Base-by-base conservation (phyloP, 2,329 filamentous ascomycete species). In the Paracorniculantispora psalliotae region DNA sequence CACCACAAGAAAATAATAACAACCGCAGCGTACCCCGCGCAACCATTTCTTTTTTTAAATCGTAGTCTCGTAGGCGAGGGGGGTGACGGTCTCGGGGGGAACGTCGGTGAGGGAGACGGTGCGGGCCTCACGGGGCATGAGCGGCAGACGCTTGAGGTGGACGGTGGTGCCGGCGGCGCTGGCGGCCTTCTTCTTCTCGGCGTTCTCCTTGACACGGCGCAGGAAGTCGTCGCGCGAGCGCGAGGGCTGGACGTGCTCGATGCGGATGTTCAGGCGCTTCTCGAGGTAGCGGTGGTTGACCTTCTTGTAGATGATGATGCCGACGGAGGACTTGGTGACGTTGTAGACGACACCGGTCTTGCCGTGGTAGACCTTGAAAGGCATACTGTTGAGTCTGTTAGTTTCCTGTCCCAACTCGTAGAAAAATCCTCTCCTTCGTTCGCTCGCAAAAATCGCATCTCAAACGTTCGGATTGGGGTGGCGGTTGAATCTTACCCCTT, bases 231-330 rank as follows among this genome's bases (percentile, higher is more conserved):
- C 93, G 76, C 94, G 87, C 73, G 93, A 97, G 78, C 94, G 90
- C 70, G 93, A 97, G 76, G 90, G 90, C 74, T 82, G 81, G 81
- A 99, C 86, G 88, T 99, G 94, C 89, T 99, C 94, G 80, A 97
- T 81, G 77, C 94, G 91, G 82, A 99, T 85, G 88, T 96, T 97
- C 84, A 99, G 88, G 79, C 94, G 93, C 92, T 99, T 99, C 90
- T 99, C 94, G 78, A 99, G 85, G 88, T 97, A 99, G 75, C 93
- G 90, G 89, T 97, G 94, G 82, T 92, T 92, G 78, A 99, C 94
- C 80, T 96, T 91, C 88, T 96, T 97, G 90, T 96, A 93, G 82
- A 99, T 90, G 82, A 99, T 97, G 79, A 99, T 90, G 74, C 94
- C 94, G 77, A 99, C 92, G 67, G 94, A 90, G 72, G 86, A 90